Evolutionary conservation across 306 rosid genomes (phyloP), one percentile per base, ranked within the genome.

Genomic region (Citrullus colocynthis): DNA sequence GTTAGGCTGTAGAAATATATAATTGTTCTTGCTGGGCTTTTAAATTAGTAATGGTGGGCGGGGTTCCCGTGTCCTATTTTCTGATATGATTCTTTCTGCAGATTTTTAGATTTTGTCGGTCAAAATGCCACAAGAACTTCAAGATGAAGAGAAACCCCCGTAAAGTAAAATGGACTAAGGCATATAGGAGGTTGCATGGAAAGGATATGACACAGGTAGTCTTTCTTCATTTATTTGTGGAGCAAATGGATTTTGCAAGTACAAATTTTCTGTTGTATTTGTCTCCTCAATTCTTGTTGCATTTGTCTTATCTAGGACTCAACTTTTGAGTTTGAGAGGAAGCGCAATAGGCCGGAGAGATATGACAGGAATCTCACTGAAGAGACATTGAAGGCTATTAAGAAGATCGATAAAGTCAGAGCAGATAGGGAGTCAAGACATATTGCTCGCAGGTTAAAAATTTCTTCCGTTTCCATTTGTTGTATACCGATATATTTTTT

Each of bases 131-230:
- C 90, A 94, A 91, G 86, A 94, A 94, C 87, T 94, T 94, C 37
- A 91, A 94, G 86, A 91, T 94, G 98, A 94, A 94, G 91, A 89
- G 98, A 79, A 90, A 91, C 84, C 97, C 98, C 37, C 93, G 96
- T 11, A 94, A 94, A 79, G 97, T 94, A 6, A 90, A 88, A 81
- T 91, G 97, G 98, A 94, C 96, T 20, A 91, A 91, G 87, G 97
- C 98, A 39, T 90, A 88, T 80, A 85, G 95, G 55, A 76, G 89
- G 55, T 83, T 89, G 78, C 93, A 85, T 80, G 97, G 96, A 83
- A 94, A 91, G 91, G 96, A 91, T 83, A 91, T 94, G 97, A 94
- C 97, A 51, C 90, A 91, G 91, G 97, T 94, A 72, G 52, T 16
- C 10, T 20, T 44, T 11, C 69, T 55, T 56, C 34, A 18, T 64